These are phyloP conservation scores for Adansonia madagascariensis DNA, from an alignment of 441 rosid genomes.

Conservation along the genomic window DNA sequence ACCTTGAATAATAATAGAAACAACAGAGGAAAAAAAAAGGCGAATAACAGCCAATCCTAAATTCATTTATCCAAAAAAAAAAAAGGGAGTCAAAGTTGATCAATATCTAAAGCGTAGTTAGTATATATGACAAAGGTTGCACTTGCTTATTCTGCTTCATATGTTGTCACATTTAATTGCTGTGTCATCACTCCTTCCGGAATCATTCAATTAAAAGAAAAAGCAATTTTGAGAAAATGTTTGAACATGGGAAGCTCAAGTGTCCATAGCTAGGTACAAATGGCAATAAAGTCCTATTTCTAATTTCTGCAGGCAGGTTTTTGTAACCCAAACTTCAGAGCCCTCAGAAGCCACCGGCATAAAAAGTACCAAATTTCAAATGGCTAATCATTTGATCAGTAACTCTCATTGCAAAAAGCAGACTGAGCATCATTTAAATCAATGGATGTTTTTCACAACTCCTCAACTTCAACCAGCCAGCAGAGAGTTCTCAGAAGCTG, in stretches of 20 bases:
- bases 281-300: not conserved
- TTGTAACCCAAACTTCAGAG: not conserved
- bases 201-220: not conserved
- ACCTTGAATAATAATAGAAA: not conserved
- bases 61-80: not conserved
- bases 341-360: not conserved
- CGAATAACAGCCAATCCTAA: not conserved
- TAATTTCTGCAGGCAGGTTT: not conserved
- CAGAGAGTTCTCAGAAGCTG: not conserved
- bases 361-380: not conserved
- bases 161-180: not conserved
- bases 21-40: not conserved
- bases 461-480: not conserved
- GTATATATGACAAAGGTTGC: not conserved
- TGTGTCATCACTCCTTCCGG: not conserved
- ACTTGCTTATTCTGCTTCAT: not conserved
- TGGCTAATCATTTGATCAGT: not conserved
- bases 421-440: not conserved
- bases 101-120: not conserved
- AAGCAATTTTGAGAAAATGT: not conserved
- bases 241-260: not conserved
- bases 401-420: not conserved
- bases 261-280: not conserved
- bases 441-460: not conserved
- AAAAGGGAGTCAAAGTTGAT: not conserved